Evolutionary conservation across 805 yeast species (phyloP).

Genomic region (Wickerhamia fluorescens): DNA sequence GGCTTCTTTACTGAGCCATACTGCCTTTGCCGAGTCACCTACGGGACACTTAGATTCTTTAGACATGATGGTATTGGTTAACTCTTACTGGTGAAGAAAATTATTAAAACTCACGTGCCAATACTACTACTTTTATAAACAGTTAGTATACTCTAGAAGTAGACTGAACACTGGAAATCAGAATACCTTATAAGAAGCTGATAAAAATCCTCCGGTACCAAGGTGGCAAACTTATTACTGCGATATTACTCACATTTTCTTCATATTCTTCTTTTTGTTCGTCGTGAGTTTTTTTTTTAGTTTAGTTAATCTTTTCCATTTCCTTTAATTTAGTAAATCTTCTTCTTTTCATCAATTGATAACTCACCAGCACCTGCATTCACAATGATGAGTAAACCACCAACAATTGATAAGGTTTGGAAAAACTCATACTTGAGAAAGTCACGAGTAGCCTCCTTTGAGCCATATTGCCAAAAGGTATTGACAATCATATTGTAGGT

Average conservation of each 20-base stretch:
- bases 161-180: no score
- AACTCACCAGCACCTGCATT: conserved; percentile 96
- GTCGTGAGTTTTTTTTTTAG: no score
- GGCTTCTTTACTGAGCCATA: conserved; percentile 20
- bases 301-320: no score
- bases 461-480: conserved; percentile 79
- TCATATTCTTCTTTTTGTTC: no score
- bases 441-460: conserved; percentile 74
- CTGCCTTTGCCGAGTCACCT: conserved; percentile 35
- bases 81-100: conserved; percentile 1
- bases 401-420: conserved; percentile 91
- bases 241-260: no score
- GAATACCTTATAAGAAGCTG: no score
- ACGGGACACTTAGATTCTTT: conserved; percentile 41
- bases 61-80: conserved; percentile 1
- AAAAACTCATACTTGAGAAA: conserved; percentile 86
- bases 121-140: no score
- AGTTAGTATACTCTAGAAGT: no score
- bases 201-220: no score
- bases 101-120: no score
- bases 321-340: conserved; percentile 60
- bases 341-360: conserved; percentile 92
- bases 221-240: no score
- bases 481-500: conserved; percentile 73
- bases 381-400: conserved; percentile 84